Evolutionary conservation across 1,284 basidiomycete genomes (phyloP), one percentile per base, ranked within the genome.

Genomic region (Ceratobasidium sp.): DNA sequence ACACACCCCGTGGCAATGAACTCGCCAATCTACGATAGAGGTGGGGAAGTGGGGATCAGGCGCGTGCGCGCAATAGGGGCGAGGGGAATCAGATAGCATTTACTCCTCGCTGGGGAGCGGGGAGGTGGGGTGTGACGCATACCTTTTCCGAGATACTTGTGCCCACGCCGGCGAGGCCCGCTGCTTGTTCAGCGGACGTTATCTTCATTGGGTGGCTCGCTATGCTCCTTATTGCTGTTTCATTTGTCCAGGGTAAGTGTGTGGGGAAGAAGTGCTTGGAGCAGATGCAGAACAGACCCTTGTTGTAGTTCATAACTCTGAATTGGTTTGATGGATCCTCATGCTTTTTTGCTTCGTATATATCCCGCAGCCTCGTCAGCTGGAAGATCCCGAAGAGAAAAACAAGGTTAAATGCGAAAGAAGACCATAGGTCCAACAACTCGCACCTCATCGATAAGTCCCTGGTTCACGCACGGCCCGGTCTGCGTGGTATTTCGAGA

Each of bases 81-180:
- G 5, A 40, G 18, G 14, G 28, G 44, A 42, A 62, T 72, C 40
- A 62, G 59, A 62, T 53, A 72, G 70, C 44, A 60, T 44, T 63
- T 63, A 51, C 48, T 63, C 61, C 46, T 63, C 30, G 61, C 21
- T 51, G 4, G 59, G n/a, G 9, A 61, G 58, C 28, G 21, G 25
- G 33, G 11, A 48, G 58, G 58, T 49, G 49, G 61, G 46, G 61
- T 5, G 23, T n/a, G 40, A 30, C n/a, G 70, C 80, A 38, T 48
- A 91, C 92, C 83, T 95, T 92, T 25, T 83, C 77, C 1, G 92
- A 92, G 0, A 92, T 91, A 78, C 87, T 90, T 40, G 86, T 83
- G 0, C 92, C 93, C 8, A 95, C 85, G 1, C 90, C 88, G 14
- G 80, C 82, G 60, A 95, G 85, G 8, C 82, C 80, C 16, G 81